Evolutionary conservation across 2,329 filamentous ascomycete genomes (phyloP).

Genomic region (Penicillium sp.): DNA sequence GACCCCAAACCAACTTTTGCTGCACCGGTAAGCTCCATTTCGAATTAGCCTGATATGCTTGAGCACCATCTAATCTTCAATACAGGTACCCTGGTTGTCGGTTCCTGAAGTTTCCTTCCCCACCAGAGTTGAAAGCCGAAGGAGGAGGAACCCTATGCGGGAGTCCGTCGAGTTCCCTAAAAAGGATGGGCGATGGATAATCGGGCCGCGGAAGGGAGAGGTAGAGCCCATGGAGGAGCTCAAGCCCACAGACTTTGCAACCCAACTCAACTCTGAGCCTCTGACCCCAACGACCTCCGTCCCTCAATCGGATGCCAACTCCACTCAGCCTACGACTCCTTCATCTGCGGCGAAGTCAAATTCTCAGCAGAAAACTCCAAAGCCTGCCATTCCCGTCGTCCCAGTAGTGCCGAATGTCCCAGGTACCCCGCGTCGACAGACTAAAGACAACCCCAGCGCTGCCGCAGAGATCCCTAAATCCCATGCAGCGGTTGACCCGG

Average conservation of each 20-base stretch:
- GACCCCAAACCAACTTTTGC: constrained; percentile 43
- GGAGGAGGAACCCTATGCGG: constrained; percentile 38
- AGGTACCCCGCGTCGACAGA: constrained; percentile 32
- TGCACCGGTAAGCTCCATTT: constrained; percentile 44
- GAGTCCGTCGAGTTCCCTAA: constrained; percentile 52
- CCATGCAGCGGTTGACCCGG: constrained; percentile 9
- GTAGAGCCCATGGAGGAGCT: constrained; percentile 17
- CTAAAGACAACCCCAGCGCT: constrained; percentile 36
- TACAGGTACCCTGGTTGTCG: constrained; percentile 61
- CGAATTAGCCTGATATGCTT: not conserved
- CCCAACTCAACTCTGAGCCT: constrained; percentile 41
- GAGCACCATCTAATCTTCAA: constrained; percentile 10
- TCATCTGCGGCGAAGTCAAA: constrained; percentile 48
- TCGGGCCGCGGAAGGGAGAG: constrained; percentile 16
- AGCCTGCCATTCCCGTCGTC: constrained; percentile 47
- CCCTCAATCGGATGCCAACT: constrained; percentile 57
- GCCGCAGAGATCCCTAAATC: constrained; percentile 39
- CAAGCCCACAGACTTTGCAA: constrained; percentile 18
- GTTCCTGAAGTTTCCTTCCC: constrained; percentile 57
- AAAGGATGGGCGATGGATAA: constrained; percentile 37
- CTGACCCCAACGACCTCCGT: constrained; percentile 61
- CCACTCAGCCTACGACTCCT: constrained; percentile 57
- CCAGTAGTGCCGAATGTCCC: constrained; percentile 44
- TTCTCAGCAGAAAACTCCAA: constrained; percentile 33
- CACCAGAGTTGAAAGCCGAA: constrained; percentile 48